Evolutionary conservation across 257 asterid genomes (phyloP), one percentile per base, ranked within the genome.

Genomic region (Solanum appendiculatum): DNA sequence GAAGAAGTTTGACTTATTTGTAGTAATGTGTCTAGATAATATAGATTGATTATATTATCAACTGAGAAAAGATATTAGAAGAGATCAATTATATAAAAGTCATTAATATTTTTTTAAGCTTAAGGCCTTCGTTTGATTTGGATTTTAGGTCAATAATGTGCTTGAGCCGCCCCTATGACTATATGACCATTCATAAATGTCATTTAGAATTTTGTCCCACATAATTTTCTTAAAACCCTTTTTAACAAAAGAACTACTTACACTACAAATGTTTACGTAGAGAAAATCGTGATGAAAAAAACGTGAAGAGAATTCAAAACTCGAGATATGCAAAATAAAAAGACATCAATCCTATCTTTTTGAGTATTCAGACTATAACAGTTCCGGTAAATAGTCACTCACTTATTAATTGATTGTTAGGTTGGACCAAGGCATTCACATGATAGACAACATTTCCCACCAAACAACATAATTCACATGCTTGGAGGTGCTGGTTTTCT

Each of bases 401-500:
- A 31, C 23, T 31, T 31, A 69, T 16, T 7, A 69, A 69, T 16
- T 68, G 40, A 77, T 87, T 86, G 34, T 1, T 7, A 95, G 95
- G 95, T 94, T 56, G 97, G 98, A 48, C 97, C 98, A 11, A 94
- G 98, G 64, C 91, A 88, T 75, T 21, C 87, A 7, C 87, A 92
- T 5, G 96, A 95, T 72, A 88, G 98, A 75, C 90, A 93, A 27
- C 94, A 94, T 89, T 95, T 95, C 63, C 96, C 98, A 34, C 98
- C 98, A 2, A 95, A 95, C 92, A 95, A 95, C 92, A 92, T 93
- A 77, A 93, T 95, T 46, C 94, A 91, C 92, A 90, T 93, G 91
- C 83, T 95, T 13, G 97, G 97, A 27, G 98, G 98, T 8, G 98
- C 98, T 0, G 98, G 98, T 1, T 90, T 95, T 51, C 87, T 95